Conservation (phyloP, 2,329 filamentous ascomycete species). For the Fusarium ramigenum region DNA sequence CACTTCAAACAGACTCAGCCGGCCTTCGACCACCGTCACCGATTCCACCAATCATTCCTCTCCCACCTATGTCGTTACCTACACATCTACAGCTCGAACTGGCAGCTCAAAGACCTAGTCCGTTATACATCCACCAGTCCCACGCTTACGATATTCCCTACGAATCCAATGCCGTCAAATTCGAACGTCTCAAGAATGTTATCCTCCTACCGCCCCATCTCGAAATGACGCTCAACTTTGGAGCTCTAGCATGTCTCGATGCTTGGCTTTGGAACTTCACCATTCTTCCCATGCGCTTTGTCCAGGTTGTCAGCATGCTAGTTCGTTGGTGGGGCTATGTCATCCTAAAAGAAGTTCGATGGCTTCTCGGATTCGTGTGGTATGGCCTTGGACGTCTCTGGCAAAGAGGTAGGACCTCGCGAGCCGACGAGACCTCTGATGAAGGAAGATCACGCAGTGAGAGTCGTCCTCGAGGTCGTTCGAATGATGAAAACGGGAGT, state of each 20-base stretch:
- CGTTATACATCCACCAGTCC: conserved; percentile 71
- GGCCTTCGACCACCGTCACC: conserved; percentile 55
- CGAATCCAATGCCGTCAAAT: conserved; percentile 91
- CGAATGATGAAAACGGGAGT: conserved; percentile 26
- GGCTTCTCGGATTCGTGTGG: conserved; percentile 80
- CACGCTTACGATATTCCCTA: conserved; percentile 73
- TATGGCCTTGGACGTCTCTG: conserved; percentile 82
- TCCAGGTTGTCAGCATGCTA: conserved; percentile 81
- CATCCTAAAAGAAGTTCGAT: conserved; percentile 74
- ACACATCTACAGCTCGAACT: conserved; percentile 73
- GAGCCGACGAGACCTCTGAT: conserved; percentile 51
- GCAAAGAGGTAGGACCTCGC: conserved; percentile 63
- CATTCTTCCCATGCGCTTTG: conserved; percentile 88
- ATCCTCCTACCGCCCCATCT: conserved; percentile 82
- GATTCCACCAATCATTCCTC: conserved; percentile 64
- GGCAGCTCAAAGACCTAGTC: conserved; percentile 68
- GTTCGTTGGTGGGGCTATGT: conserved; percentile 81
- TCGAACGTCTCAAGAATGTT: conserved; percentile 91
- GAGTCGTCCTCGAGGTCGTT: conserved; percentile 20
- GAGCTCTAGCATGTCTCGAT: conserved; percentile 89
- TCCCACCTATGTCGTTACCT: conserved; percentile 73
- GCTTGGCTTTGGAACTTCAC: conserved; percentile 98
- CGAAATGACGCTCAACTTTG: conserved; percentile 87
- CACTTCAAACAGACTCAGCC: conserved; percentile 31
- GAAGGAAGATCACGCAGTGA: conserved; percentile 52